Conservation (phyloP, 352 stramenopile species). For the Phytophthora sp. region DNA sequence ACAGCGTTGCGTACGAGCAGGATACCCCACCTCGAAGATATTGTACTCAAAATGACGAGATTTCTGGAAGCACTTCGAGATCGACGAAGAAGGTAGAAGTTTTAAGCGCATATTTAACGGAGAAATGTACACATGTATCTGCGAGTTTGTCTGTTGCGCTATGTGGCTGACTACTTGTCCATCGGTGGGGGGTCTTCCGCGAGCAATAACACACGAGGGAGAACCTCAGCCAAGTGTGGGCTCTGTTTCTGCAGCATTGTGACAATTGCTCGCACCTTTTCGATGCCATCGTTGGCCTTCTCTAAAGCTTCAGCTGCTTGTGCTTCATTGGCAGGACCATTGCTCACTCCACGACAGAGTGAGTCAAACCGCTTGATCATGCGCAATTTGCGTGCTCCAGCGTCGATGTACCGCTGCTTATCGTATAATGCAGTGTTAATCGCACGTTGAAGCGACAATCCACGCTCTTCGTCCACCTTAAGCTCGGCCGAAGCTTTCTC, state of each 20-base stretch:
- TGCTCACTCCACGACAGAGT: conserved; percentile 49
- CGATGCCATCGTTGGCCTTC: conserved; percentile 51
- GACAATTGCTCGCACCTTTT: conserved; percentile 71
- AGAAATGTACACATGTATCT: not conserved
- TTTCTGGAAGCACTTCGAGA: conserved; percentile 42
- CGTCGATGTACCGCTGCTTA: conserved; percentile 89
- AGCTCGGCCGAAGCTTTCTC: conserved; percentile 82
- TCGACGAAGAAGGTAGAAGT: conserved; percentile 17
- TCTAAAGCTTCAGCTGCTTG: conserved; percentile 61
- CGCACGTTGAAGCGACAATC: conserved; percentile 65
- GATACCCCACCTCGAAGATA: conserved; percentile 40
- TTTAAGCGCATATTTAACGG: not conserved
- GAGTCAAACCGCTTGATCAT: conserved; percentile 75
- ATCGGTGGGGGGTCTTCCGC: conserved; percentile 65
- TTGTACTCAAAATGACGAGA: conserved; percentile 31
- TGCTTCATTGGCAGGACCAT: conserved; percentile 48
- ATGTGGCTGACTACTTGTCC: conserved; percentile 29
- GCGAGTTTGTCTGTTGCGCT: not conserved
- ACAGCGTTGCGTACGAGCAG: conserved; percentile 25
- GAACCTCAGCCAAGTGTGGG: conserved; percentile 85
- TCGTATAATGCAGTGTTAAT: conserved; percentile 93
- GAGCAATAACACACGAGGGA: conserved; percentile 80
- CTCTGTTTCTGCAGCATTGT: conserved; percentile 62
- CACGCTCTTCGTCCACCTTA: conserved; percentile 77
- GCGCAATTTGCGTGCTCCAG: conserved; percentile 68